Percentiles rank a stretch among this genome's conserved stretches.
Conservation (phyloP, 2,329 filamentous ascomycete species). For the Fusarium sp. region DNA sequence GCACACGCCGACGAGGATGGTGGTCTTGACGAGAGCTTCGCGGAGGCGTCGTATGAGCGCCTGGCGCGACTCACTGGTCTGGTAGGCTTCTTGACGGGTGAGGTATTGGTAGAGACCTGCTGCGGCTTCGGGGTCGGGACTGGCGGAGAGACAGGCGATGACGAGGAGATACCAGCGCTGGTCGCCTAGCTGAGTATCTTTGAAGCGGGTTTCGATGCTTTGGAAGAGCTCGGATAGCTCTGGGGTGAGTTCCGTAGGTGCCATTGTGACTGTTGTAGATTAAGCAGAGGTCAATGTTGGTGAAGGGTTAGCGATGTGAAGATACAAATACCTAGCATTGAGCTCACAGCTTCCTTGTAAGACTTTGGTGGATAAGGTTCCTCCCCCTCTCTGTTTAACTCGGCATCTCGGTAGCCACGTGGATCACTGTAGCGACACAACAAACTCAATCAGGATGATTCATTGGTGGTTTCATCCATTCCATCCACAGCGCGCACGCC, state of each 20-base stretch:
- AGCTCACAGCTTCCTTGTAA: neutral
- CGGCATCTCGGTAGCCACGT: neutral
- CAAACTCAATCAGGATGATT: neutral
- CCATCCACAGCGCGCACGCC: neutral
- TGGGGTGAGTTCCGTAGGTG: conserved; percentile 3
- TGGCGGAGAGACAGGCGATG: conserved; percentile 29
- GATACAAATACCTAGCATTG: neutral
- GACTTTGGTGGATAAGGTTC: neutral
- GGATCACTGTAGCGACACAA: neutral
- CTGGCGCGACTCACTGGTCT: conserved; percentile 55
- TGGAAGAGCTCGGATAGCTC: conserved; percentile 23
- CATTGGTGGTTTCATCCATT: neutral
- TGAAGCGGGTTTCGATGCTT: conserved; percentile 26
- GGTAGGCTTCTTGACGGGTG: conserved; percentile 53
- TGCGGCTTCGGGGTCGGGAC: conserved; percentile 29
- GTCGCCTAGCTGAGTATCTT: conserved; percentile 17
- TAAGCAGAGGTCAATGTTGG: neutral
- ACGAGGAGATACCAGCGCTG: conserved; percentile 33
- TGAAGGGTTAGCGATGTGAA: neutral
- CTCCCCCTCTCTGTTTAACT: neutral
- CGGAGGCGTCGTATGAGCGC: conserved; percentile 60
- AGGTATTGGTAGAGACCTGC: conserved; percentile 33
- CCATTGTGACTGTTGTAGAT: neutral
- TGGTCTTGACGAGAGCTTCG: conserved; percentile 68
- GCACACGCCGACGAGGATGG: conserved; percentile 67